Conservation (phyloP, 805 yeast genomes). For the Cyberlindnera veronae region DNA sequence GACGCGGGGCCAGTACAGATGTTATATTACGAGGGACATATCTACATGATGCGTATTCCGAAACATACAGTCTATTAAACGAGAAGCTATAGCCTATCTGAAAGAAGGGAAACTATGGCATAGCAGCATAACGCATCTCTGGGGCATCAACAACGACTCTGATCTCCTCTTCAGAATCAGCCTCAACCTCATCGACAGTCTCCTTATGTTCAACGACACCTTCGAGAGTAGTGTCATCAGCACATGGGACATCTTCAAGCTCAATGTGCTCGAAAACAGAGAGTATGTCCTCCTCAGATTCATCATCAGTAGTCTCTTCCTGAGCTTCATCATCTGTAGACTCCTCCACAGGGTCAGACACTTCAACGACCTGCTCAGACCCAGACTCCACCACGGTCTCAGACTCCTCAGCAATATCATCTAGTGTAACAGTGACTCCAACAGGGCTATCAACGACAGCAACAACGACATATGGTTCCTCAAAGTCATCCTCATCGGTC, state of each 20-base stretch:
- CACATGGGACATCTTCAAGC: neutral
- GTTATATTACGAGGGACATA: too few relatives aligned
- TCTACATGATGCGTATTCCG: too few relatives aligned
- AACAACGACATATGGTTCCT: neutral
- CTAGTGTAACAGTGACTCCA: neutral
- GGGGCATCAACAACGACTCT: conserved; percentile 9
- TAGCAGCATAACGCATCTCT: conserved; percentile 1
- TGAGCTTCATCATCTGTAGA: neutral
- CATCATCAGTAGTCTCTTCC: conserved; percentile 3
- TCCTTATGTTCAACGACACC: conserved; percentile 4
- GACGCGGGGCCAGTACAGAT: too few relatives aligned
- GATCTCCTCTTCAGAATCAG: conserved; percentile 4
- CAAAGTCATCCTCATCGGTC: conserved; percentile 11
- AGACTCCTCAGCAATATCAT: conserved; percentile 1
- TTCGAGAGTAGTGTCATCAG: neutral
- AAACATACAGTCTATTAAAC: neutral
- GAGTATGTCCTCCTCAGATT: neutral
- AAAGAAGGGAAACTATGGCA: neutral
- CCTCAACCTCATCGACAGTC: conserved; percentile 6
- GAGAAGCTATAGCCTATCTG: neutral
- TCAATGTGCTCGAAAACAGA: neutral
- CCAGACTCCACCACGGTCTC: conserved; percentile 1
- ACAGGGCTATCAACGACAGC: neutral
- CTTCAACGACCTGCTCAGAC: too few relatives aligned
- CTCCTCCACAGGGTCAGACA: conserved; percentile 1